Percentiles rank a stretch among this genome's conserved stretches.
phyloP scores from a whole-genome alignment of 192 early-diverging fungal genomes.

The Piromyces sp. region DNA sequence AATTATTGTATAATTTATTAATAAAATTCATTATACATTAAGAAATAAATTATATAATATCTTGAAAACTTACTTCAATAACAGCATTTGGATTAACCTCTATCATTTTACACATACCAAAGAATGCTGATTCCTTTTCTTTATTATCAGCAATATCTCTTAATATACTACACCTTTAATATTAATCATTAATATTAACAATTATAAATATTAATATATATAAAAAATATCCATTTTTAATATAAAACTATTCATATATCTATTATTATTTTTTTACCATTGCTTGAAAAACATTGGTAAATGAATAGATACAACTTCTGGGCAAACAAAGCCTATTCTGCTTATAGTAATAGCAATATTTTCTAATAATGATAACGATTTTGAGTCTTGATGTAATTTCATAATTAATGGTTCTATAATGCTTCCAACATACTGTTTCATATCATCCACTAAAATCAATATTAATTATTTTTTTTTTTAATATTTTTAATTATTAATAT shows the following conservation, averaged over 20 bases:
- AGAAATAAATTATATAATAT: too few relatives aligned
- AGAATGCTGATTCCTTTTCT: slow-evolving; percentile 91
- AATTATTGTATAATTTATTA: slow-evolving; percentile 22
- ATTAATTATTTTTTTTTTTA: too few relatives aligned
- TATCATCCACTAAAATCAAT: slow-evolving; percentile 32
- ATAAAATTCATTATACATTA: too few relatives aligned
- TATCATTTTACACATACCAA: slow-evolving; percentile 85
- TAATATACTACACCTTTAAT: slow-evolving; percentile 35
- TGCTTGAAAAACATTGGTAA: slow-evolving; percentile 62
- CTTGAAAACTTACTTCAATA: not conserved
- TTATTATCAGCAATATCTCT: slow-evolving; percentile 80
- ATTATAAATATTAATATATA: too few relatives aligned
- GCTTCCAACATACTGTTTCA: slow-evolving; percentile 61
- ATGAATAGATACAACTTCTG: slow-evolving; percentile 65
- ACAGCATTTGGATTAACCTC: slow-evolving; percentile 62
- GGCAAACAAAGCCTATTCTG: slow-evolving; percentile 72
- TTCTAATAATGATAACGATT: slow-evolving; percentile 60
- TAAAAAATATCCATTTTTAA: not conserved
- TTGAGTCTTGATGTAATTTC: slow-evolving; percentile 47
- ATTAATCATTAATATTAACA: not conserved
- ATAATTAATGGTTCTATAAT: slow-evolving; percentile 72
- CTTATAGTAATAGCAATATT: slow-evolving; percentile 96
- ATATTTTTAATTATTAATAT: too few relatives aligned
- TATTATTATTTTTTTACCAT: slow-evolving; percentile 42
- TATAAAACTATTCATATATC: too few relatives aligned